A percentile compares a stretch with the other conserved stretches of the same genome.
Conservation (phyloP, 225 moss, liverwort and hornwort genomes). For the Pseudoscleropodium purum region DNA sequence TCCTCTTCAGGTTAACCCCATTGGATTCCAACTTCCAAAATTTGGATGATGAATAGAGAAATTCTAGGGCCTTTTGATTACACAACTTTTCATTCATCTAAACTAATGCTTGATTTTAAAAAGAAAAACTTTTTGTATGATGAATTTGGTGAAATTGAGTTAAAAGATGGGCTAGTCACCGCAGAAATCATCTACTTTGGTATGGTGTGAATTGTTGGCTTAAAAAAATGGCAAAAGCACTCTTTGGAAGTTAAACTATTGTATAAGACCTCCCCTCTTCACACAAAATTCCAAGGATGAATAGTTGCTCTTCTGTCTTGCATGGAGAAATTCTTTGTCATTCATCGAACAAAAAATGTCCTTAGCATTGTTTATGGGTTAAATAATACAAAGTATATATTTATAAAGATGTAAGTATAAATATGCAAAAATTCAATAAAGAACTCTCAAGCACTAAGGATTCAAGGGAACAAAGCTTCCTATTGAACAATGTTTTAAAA, state of each 20-base stretch:
- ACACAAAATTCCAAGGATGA: too few species aligned
- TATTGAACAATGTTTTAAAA: neutral
- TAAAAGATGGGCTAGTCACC: too few species aligned
- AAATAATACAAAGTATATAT: too few species aligned
- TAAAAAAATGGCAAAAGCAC: too few species aligned
- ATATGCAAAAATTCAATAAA: neutral
- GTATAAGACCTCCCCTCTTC: too few species aligned
- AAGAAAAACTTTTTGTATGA: neutral
- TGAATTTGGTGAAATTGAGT: neutral
- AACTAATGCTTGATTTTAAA: neutral
- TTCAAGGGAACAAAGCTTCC: neutral
- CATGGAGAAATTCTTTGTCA: too few species aligned
- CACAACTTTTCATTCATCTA: neutral
- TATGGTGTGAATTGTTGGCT: too few species aligned
- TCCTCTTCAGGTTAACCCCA: neutral
- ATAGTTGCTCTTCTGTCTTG: too few species aligned
- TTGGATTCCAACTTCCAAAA: neutral
- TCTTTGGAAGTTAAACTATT: too few species aligned
- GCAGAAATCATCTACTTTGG: too few species aligned
- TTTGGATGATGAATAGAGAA: neutral
- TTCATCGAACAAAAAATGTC: too few species aligned
- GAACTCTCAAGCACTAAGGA: rapidly evolving
- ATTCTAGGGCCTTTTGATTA: rapidly evolving
- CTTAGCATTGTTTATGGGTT: too few species aligned
- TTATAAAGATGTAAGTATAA: neutral